Conservation (phyloP, 345 rosid genomes). For the Streptanthus diversifolius region DNA sequence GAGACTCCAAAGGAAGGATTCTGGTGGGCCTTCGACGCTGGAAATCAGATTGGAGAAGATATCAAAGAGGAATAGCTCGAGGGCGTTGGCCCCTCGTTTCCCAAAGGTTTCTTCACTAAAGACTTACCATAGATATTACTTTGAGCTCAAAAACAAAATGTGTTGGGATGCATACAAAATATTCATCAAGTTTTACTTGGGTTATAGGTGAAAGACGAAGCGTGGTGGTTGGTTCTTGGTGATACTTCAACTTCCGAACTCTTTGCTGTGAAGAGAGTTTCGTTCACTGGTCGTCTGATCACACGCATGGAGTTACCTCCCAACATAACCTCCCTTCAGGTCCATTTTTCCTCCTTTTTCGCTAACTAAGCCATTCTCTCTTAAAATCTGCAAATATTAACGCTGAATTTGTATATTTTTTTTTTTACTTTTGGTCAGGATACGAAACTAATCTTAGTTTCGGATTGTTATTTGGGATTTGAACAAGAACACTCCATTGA, state of each 20-base stretch:
- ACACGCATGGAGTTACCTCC: constrained; percentile 78
- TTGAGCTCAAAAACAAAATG: constrained; percentile 1
- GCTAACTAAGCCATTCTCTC: background rate
- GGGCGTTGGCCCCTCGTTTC: constrained; percentile 82
- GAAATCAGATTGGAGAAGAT: constrained; percentile 71
- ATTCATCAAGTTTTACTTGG: constrained; percentile 7
- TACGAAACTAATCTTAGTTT: constrained; percentile 62
- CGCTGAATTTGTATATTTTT: background rate
- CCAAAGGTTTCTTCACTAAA: constrained; percentile 62
- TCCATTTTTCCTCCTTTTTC: constrained; percentile 15
- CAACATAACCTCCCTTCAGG: constrained; percentile 51
- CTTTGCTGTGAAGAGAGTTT: constrained; percentile 84
- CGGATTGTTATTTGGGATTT: constrained; percentile 90
- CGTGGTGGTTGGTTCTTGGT: constrained; percentile 95
- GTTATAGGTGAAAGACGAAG: constrained; percentile 81
- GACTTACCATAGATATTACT: background rate
- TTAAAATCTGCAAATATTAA: background rate
- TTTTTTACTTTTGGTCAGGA: constrained; percentile 45
- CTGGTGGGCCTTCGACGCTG: constrained; percentile 38
- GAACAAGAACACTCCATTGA: constrained; percentile 77
- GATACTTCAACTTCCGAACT: constrained; percentile 63
- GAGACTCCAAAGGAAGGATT: constrained; percentile 55
- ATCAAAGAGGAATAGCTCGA: constrained; percentile 54
- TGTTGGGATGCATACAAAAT: background rate
- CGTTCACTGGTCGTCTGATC: constrained; percentile 59